phyloP scores from a whole-genome alignment of 768 basidiomycete genomes.

The Suillus variegatus region DNA sequence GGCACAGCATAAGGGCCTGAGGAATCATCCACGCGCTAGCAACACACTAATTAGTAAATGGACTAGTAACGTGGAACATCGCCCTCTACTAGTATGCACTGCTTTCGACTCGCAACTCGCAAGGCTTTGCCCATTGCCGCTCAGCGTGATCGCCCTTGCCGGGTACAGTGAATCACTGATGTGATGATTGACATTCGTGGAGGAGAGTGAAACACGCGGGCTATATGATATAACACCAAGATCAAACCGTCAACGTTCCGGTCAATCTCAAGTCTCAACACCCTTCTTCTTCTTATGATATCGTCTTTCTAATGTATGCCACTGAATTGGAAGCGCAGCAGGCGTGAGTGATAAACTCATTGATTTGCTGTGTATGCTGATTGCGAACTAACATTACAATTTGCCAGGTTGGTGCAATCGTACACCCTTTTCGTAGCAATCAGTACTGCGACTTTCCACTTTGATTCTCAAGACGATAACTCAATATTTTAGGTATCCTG shows the following conservation, averaged over 20 bases:
- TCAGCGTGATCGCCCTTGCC: not conserved
- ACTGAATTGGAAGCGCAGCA: not conserved
- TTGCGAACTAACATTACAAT: not conserved
- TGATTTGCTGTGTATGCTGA: not conserved
- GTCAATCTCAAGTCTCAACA: not conserved
- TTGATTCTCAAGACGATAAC: too few species aligned
- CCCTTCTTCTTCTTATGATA: not conserved
- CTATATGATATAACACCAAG: not conserved
- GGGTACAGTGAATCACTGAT: not conserved
- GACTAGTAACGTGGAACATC: too few species aligned
- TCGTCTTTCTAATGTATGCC: not conserved
- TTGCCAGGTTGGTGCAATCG: constrained; percentile 4
- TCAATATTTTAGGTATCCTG: constrained; percentile 20
- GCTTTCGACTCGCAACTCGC: too few species aligned
- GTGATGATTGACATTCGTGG: not conserved
- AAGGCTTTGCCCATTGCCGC: not conserved
- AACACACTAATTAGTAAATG: too few species aligned
- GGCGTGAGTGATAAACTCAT: not conserved
- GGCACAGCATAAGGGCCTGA: too few species aligned
- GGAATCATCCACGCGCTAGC: too few species aligned
- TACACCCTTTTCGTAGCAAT: constrained; percentile 1
- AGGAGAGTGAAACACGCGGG: too few species aligned
- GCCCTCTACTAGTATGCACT: not conserved
- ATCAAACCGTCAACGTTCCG: not conserved
- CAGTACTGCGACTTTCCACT: not conserved